phyloP scores from a whole-genome alignment of 2,329 filamentous ascomycete species.

The Ophiosphaerella korrae region DNA sequence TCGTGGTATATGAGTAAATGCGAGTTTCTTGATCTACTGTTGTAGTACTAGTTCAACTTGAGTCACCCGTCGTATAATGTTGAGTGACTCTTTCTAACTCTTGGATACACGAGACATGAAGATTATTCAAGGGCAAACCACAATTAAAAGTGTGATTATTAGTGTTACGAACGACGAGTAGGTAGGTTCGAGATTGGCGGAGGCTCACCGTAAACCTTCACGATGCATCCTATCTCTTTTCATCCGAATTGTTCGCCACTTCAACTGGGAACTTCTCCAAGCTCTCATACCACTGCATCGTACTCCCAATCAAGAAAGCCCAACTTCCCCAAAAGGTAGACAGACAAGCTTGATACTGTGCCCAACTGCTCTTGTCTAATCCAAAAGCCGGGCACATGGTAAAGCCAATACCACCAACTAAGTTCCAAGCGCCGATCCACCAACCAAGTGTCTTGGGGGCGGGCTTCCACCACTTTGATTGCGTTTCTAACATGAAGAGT shows the following conservation, averaged over 20 bases:
- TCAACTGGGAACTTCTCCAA: constrained; percentile 42
- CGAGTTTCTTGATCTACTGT: too few relatives aligned
- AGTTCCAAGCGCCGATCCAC: constrained; percentile 71
- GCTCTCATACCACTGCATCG: constrained; percentile 43
- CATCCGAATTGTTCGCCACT: background rate
- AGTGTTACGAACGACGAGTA: too few relatives aligned
- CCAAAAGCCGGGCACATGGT: constrained; percentile 51
- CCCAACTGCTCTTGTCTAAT: constrained; percentile 36
- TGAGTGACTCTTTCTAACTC: too few relatives aligned
- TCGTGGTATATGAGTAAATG: too few relatives aligned
- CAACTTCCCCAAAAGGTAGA: constrained; percentile 45
- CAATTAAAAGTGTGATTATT: too few relatives aligned
- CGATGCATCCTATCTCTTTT: background rate
- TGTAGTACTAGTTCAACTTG: too few relatives aligned
- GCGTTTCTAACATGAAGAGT: constrained; percentile 71
- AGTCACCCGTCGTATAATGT: too few relatives aligned
- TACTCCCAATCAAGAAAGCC: constrained; percentile 42
- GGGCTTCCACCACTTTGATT: constrained; percentile 66
- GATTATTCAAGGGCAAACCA: too few relatives aligned
- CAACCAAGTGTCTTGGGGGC: constrained; percentile 64
- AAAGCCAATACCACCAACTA: constrained; percentile 67
- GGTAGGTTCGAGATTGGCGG: too few relatives aligned
- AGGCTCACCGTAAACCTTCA: too few relatives aligned
- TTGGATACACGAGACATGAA: too few relatives aligned
- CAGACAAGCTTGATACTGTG: constrained; percentile 38